Evolutionary conservation across 352 stramenopile species (phyloP).

Genomic region (Globisporangium polare): DNA sequence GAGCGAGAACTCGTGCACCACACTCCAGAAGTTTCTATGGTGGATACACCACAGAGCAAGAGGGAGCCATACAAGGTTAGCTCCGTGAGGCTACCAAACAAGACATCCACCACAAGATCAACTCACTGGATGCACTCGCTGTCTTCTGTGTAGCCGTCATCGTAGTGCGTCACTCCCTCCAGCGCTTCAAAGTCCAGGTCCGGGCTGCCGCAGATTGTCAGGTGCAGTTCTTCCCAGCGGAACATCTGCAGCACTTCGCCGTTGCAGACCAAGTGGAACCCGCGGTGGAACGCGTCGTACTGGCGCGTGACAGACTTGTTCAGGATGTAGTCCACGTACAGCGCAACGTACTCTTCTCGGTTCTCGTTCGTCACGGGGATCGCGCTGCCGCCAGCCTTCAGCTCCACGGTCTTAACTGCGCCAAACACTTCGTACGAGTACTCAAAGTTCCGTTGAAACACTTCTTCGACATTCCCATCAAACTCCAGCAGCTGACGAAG

Average conservation of each 20-base stretch:
- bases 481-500: conserved; percentile 66
- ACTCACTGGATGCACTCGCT: conserved; percentile 58
- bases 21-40: conserved; percentile 78
- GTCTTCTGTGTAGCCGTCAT: conserved; percentile 69
- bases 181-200: conserved; percentile 80
- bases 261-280: conserved; percentile 76
- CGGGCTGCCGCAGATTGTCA: conserved; percentile 70
- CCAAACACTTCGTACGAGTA: conserved; percentile 82
- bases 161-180: conserved; percentile 68
- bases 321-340: conserved; percentile 75
- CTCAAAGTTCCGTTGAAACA: conserved; percentile 74
- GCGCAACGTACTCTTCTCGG: conserved; percentile 59
- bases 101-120: neutral
- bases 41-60: neutral
- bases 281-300: conserved; percentile 69
- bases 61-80: neutral
- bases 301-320: conserved; percentile 56
- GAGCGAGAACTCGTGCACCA: conserved; percentile 74
- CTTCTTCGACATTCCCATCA: conserved; percentile 60
- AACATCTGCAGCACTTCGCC: conserved; percentile 72
- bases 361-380: conserved; percentile 68
- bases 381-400: conserved; percentile 52
- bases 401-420: conserved; percentile 71
- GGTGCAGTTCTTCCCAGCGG: conserved; percentile 72
- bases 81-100: neutral